Conservation (phyloP, 345 rosid species). For the Eucalyptus curtisii region DNA sequence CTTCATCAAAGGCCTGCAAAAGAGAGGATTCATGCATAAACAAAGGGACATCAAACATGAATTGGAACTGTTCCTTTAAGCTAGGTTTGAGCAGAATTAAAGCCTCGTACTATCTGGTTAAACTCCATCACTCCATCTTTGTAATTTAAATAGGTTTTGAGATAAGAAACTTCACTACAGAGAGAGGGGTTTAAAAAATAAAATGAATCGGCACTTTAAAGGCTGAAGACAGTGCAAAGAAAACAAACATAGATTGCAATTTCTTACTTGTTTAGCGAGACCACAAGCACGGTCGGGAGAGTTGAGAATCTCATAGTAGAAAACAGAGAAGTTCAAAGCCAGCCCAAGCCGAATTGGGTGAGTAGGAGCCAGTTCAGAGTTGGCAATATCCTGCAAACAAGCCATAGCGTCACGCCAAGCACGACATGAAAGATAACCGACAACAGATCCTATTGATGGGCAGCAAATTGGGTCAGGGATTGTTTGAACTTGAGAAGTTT, state of each 20-base stretch:
- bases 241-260: neutral
- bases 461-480: neutral
- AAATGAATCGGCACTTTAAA: neutral
- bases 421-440: neutral
- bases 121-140: neutral
- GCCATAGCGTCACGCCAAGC: neutral
- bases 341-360: slow-evolving; percentile 39
- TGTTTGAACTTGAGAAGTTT: neutral
- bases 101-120: neutral
- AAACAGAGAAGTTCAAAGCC: slow-evolving; percentile 33
- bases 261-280: slow-evolving; percentile 3
- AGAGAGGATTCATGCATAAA: neutral
- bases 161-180: neutral
- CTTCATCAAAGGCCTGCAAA: slow-evolving; percentile 4
- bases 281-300: slow-evolving; percentile 19
- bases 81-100: neutral
- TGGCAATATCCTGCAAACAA: neutral
- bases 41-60: neutral
- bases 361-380: slow-evolving; percentile 22
- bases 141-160: neutral
- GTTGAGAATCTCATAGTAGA: slow-evolving; percentile 34
- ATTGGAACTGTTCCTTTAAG: neutral
- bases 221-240: neutral
- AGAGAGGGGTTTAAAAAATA: neutral
- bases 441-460: neutral